Evolutionary conservation across 2,329 filamentous ascomycete genomes (phyloP), one percentile per base, ranked within the genome.

Genomic region (Sporothrix curviconia): DNA sequence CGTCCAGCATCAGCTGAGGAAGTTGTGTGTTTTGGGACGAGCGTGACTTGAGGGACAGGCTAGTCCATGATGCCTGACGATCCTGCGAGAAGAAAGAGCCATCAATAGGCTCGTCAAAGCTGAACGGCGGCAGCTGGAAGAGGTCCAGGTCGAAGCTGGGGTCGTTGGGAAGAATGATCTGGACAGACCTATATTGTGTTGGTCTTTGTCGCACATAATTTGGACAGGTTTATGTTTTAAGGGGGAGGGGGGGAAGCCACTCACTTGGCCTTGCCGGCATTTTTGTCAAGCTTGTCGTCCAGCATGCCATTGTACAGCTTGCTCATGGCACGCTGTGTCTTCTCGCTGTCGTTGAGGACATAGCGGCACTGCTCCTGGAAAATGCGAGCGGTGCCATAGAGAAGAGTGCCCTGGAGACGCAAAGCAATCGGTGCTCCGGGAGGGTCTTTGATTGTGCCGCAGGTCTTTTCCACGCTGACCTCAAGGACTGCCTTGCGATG

Each of bases 341-440:
- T 84, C 70, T 92, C 85, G 2, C 86, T 85, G 67, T 97, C 94
- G 3, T 81, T 79, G 47, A 96, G 83, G 24, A 96, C 83, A 69
- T 96, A 99, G 37, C 80, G 79, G 65, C 89, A 95, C 72, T 99
- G 92, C 68, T 96, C 89, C 25, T 83, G 79, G 69, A 90, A 96
- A 17, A 97, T 91, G 50, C 88, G 83, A 3, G 90, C 87, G 15
- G 96, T 83, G 5, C 92, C 92, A 68, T 87, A 92, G 28, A 99
- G 82, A 17, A 99, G 78, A 64, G 86, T 96, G 15, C 91, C 88
- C 68, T 97, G 92, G 22, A 99, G 80, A 36, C 94, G 86, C 62
- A 99, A 73, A 4, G 94, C 92, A 73, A 99, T 86, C 2, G 94
- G 94, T 1, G 89, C 90, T 6, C 86, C 89, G 0, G 65, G 89